phyloP scores from a whole-genome alignment of 768 basidiomycete genomes.

The Kwoniella newhampshirensis region DNA sequence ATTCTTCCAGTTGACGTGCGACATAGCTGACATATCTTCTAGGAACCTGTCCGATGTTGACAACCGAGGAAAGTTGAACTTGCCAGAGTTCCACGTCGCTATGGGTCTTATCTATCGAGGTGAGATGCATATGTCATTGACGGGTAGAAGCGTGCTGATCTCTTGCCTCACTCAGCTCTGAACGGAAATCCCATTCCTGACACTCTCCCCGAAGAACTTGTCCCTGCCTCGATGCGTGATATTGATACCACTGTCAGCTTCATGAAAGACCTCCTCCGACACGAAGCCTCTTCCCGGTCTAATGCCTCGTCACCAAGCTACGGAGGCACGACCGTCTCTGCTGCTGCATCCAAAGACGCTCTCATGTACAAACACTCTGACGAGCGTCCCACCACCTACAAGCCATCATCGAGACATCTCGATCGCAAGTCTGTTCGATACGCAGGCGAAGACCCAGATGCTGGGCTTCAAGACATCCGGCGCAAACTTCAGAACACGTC shows the following conservation, averaged over 20 bases:
- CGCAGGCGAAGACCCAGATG: slow-evolving; percentile 63
- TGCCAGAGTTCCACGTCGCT: slow-evolving; percentile 95
- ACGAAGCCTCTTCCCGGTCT: slow-evolving; percentile 69
- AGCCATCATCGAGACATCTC: slow-evolving; percentile 75
- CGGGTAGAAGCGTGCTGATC: neutral
- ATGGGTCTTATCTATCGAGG: slow-evolving; percentile 97
- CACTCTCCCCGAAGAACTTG: slow-evolving; percentile 78
- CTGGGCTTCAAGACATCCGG: slow-evolving; percentile 83
- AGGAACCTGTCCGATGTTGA: slow-evolving; percentile 92
- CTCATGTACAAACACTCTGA: slow-evolving; percentile 83
- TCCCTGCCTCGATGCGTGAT: slow-evolving; percentile 87
- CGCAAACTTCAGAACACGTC: slow-evolving; percentile 75
- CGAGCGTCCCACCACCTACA: slow-evolving; percentile 70
- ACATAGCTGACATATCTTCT: neutral
- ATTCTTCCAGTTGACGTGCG: slow-evolving; percentile 19
- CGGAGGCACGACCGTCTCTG: slow-evolving; percentile 20
- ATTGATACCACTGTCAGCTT: slow-evolving; percentile 86
- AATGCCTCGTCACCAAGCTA: slow-evolving; percentile 44
- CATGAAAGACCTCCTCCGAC: slow-evolving; percentile 78
- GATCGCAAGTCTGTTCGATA: slow-evolving; percentile 76
- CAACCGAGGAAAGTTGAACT: slow-evolving; percentile 90
- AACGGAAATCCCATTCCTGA: slow-evolving; percentile 91
- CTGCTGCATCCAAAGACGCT: slow-evolving; percentile 64
- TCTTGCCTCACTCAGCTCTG: slow-evolving; percentile 60
- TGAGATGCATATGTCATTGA: slow-evolving; percentile 58